Evolutionary conservation across 1,284 basidiomycete genomes (phyloP).

Genomic region (Tilletiaria anomala): DNA sequence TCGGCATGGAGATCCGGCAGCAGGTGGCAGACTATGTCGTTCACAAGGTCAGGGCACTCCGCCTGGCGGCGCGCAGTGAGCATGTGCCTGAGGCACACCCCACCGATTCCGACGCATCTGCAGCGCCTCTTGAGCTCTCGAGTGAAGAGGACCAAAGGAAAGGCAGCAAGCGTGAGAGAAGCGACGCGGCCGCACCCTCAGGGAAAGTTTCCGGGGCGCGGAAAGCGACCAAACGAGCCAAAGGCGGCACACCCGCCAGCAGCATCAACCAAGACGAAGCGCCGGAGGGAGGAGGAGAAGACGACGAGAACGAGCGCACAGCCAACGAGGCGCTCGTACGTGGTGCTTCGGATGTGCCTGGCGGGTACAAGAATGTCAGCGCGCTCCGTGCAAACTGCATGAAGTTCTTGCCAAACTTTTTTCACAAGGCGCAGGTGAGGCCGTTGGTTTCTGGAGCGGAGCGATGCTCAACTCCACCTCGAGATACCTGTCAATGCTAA

Average conservation of each 20-base stretch:
- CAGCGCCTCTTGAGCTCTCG: background rate
- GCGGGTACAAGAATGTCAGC: conserved; percentile 71
- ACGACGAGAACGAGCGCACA: conserved; percentile 15
- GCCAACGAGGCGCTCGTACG: conserved; percentile 16
- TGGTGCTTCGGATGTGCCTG: conserved; percentile 41
- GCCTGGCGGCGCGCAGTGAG: conserved; percentile 40
- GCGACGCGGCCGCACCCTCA: background rate
- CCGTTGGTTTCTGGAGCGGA: no score
- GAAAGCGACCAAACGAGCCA: background rate
- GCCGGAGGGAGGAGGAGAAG: conserved; percentile 8
- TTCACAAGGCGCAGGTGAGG: conserved; percentile 66
- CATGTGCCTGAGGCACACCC: background rate
- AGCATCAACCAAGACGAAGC: background rate
- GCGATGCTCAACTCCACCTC: no score
- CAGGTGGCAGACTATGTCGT: conserved; percentile 93
- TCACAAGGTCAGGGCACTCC: conserved; percentile 78
- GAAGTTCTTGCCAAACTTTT: conserved; percentile 98
- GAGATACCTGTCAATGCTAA: no score
- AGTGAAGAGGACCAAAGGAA: background rate
- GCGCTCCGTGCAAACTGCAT: conserved; percentile 91
- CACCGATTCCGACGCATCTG: background rate
- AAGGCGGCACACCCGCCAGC: background rate
- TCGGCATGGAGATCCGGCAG: conserved; percentile 93
- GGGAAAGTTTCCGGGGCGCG: background rate
- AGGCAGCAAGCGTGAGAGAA: background rate